Evolutionary conservation across 352 stramenopile species (phyloP), one percentile per base, ranked within the genome.

Genomic region (Globisporangium nagaii): DNA sequence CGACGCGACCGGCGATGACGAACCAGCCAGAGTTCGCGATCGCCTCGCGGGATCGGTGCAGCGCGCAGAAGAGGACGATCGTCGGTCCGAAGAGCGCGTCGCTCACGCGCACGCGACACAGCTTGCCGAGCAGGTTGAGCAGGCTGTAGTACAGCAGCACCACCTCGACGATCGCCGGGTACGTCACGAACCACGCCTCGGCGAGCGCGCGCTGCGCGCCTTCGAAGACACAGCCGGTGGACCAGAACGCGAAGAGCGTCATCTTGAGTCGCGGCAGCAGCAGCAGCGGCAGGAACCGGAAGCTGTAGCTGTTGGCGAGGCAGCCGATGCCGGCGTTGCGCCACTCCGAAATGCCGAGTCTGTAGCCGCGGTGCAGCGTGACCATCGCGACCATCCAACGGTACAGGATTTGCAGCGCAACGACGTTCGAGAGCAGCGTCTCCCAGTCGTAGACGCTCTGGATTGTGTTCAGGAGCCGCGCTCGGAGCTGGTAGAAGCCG

Each of bases 151-250:
- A 54, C 1, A 73, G 19, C 15, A 77, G 22, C 11, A 71, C 17
- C 8, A 69, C 30, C n/a, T 71, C 58, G 15, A 45, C 61, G 39
- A 71, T 66, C 12, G 54, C 51, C 0, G 68, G 64, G 31, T 76
- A 76, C 25, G 70, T 62, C n/a, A 61, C 47, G 42, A 69, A 71
- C 68, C 68, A 73, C 13, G 65, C 49, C 11, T 67, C 42, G 3
- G 20, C 22, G 1, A 73, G 40, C 5, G 46, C 55, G 12, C 34
- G 27, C 35, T 73, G 65, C 0, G 47, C 10, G 17, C 62, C 68
- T 47, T 73, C 65, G 36, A 71, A 66, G 6, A 41, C 17, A 31
- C 55, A 61, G 0, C 58, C 65, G 4, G 61, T 20, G 1, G 65
- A 56, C 37, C 54, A 74, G 44, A 77, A 73, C 15, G 62, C 58